phyloP scores from a whole-genome alignment of 2,329 filamentous ascomycete species.

The Ophiosphaerella herpotricha region DNA sequence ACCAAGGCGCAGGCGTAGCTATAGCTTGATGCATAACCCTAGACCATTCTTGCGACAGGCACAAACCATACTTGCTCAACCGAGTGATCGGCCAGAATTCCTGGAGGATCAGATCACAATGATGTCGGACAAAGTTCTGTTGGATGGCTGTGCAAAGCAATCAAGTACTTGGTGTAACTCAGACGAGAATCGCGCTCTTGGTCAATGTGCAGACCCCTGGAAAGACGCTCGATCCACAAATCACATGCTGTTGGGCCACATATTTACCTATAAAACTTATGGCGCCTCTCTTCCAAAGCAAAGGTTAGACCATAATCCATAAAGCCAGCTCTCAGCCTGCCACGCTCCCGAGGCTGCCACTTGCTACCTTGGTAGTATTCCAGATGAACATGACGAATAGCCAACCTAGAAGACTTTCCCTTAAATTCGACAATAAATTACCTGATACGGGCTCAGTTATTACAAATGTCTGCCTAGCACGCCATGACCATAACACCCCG shows the following conservation, averaged over 20 bases:
- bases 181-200: background rate
- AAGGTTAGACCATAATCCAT: background rate
- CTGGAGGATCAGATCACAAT: background rate
- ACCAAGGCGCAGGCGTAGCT: background rate
- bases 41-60: too few species aligned
- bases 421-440: background rate
- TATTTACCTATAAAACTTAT: background rate
- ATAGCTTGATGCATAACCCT: background rate
- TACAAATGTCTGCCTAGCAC: background rate
- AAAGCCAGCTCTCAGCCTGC: background rate
- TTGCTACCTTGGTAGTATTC: too few species aligned
- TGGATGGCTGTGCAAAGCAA: slow-evolving; percentile 2
- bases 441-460: too few species aligned
- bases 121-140: background rate
- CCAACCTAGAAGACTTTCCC: background rate
- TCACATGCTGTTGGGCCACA: background rate
- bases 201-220: slow-evolving; percentile 4
- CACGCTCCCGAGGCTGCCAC: too few species aligned
- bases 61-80: too few species aligned
- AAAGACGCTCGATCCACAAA: background rate
- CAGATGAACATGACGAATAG: background rate
- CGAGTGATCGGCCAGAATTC: too few species aligned
- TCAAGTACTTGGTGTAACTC: background rate
- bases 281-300: background rate
- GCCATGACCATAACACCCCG: background rate